Conservation (phyloP, 495 filamentous ascomycete genomes). For the Trichodelitschia bisporula region DNA sequence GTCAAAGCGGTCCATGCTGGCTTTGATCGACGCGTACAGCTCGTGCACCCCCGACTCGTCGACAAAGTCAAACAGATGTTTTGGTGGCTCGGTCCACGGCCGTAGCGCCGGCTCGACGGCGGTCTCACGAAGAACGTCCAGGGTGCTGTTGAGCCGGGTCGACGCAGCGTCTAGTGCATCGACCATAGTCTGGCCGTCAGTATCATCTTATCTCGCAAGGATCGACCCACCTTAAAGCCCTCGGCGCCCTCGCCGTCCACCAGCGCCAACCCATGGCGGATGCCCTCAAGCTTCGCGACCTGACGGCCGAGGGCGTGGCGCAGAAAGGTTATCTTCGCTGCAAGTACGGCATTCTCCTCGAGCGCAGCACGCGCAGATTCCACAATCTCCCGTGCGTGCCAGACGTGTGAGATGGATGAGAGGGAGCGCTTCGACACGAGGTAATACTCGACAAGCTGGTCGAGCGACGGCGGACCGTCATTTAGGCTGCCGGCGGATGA, state of each 20-base stretch:
- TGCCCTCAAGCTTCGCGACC: slow-evolving; percentile 36
- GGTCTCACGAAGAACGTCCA: slow-evolving; percentile 43
- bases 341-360: slow-evolving; percentile 56
- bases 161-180: slow-evolving; percentile 52
- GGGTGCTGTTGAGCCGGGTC: slow-evolving; percentile 39
- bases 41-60: slow-evolving; percentile 55
- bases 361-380: slow-evolving; percentile 47
- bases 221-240: slow-evolving; percentile 25
- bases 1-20: slow-evolving; percentile 28
- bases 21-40: slow-evolving; percentile 38
- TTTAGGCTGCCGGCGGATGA: too few relatives aligned
- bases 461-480: slow-evolving; percentile 32
- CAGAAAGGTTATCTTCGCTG: slow-evolving; percentile 55
- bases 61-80: slow-evolving; percentile 70
- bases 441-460: slow-evolving; percentile 57
- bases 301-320: slow-evolving; percentile 49
- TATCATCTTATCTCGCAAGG: too few relatives aligned
- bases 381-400: slow-evolving; percentile 72
- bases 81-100: slow-evolving; percentile 36
- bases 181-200: slow-evolving; percentile 34
- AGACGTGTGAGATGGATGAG: slow-evolving; percentile 61
- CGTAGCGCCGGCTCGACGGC: slow-evolving; percentile 52
- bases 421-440: slow-evolving; percentile 77
- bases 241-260: slow-evolving; percentile 24
- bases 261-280: slow-evolving; percentile 32